A percentile compares a stretch with the other conserved stretches of the same genome.
Evolutionary conservation across 345 rosid species (phyloP).

Genomic region (Erodium maritimum): DNA sequence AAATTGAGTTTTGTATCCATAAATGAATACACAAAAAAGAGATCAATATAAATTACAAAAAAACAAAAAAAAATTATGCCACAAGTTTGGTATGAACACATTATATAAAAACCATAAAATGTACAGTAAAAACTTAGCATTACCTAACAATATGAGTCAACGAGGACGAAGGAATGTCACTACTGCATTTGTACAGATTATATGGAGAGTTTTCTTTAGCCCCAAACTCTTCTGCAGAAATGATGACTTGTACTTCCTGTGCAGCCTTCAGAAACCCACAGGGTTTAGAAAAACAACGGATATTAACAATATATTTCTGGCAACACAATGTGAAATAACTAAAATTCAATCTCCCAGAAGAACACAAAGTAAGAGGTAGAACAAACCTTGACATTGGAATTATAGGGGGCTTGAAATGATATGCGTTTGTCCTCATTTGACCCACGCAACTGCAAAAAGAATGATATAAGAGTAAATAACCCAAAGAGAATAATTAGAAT

Average conservation of each 20-base stretch:
- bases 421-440: conserved; percentile 55
- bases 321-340: conserved; percentile 1
- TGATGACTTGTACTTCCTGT: conserved; percentile 46
- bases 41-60: too few species aligned
- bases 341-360: neutral
- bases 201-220: conserved; percentile 76
- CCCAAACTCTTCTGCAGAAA: conserved; percentile 86
- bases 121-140: conserved; percentile 7
- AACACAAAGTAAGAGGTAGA: conserved; percentile 10
- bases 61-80: neutral
- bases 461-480: conserved; percentile 11
- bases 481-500: conserved; percentile 2
- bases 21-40: too few species aligned
- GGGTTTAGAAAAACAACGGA: conserved; percentile 1
- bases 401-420: conserved; percentile 54
- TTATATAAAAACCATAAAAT: neutral
- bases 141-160: conserved; percentile 73
- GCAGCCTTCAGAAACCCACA: conserved; percentile 36
- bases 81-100: neutral
- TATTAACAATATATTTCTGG: conserved; percentile 6
- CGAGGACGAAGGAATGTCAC: conserved; percentile 61
- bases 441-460: conserved; percentile 47
- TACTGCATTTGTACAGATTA: conserved; percentile 48
- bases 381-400: conserved; percentile 50
- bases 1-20: too few species aligned